phyloP scores from a whole-genome alignment of 2,329 filamentous ascomycete genomes.

The Fusarium secorum region DNA sequence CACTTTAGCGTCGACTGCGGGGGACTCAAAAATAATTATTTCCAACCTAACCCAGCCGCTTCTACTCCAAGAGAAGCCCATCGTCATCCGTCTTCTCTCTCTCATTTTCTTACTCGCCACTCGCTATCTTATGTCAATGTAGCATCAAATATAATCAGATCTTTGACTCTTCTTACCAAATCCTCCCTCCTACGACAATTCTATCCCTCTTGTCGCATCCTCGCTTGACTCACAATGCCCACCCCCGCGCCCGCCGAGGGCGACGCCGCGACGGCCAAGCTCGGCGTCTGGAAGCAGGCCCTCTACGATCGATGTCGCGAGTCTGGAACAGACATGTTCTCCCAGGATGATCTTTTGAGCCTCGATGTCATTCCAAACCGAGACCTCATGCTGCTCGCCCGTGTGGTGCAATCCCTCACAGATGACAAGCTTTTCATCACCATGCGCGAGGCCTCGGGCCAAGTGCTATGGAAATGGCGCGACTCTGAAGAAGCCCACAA shows the following conservation, averaged over 20 bases:
- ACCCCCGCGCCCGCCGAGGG: slow-evolving; percentile 39
- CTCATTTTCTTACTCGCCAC: background rate
- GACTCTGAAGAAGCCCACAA: slow-evolving; percentile 68
- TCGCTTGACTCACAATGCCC: slow-evolving; percentile 43
- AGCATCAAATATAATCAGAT: slow-evolving; percentile 28
- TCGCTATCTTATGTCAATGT: slow-evolving; percentile 39
- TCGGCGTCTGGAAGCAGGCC: slow-evolving; percentile 61
- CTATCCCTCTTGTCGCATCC: background rate
- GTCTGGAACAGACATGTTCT: slow-evolving; percentile 60
- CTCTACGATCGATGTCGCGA: slow-evolving; percentile 65
- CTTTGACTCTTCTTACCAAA: background rate
- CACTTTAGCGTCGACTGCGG: slow-evolving; percentile 34
- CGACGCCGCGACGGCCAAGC: slow-evolving; percentile 52
- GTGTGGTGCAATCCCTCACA: slow-evolving; percentile 64
- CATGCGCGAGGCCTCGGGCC: slow-evolving; percentile 51
- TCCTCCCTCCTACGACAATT: background rate
- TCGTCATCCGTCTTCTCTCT: slow-evolving; percentile 8
- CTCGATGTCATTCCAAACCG: slow-evolving; percentile 65
- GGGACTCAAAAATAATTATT: slow-evolving; percentile 42
- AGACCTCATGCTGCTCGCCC: slow-evolving; percentile 62
- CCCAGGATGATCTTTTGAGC: slow-evolving; percentile 65
- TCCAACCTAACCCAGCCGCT: slow-evolving; percentile 14
- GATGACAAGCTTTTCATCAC: slow-evolving; percentile 66
- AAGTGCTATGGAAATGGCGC: slow-evolving; percentile 64
- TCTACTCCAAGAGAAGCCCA: slow-evolving; percentile 8